These are phyloP conservation scores for Entophlyctis luteolus DNA, from an alignment of 192 early-diverging fungal genomes.

Conservation along the genomic window DNA sequence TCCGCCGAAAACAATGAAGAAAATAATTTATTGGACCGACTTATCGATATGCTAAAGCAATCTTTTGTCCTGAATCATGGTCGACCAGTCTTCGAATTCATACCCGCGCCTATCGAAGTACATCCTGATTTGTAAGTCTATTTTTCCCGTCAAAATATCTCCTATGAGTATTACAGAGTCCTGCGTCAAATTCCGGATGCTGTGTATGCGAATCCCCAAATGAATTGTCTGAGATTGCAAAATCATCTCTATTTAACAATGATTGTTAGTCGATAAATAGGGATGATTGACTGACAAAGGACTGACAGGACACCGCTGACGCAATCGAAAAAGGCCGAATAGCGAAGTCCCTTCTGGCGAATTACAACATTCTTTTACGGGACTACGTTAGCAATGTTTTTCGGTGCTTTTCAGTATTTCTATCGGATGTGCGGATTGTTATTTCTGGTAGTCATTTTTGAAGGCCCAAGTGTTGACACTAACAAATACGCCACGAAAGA, in stretches of 20 bases:
- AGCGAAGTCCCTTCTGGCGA: background rate
- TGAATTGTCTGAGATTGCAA: conserved; percentile 8
- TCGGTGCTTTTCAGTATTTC: background rate
- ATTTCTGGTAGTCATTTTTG: background rate
- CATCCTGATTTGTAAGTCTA: too few species aligned
- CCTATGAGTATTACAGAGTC: too few species aligned
- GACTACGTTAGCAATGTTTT: background rate
- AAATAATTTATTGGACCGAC: background rate
- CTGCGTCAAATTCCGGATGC: background rate
- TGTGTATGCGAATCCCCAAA: background rate
- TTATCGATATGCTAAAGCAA: background rate
- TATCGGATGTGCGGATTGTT: background rate
- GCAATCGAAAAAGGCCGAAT: too few species aligned
- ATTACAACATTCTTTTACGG: conserved; percentile 1
- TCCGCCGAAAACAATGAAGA: background rate
- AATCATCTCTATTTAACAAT: conserved; percentile 5
- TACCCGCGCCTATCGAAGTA: background rate
- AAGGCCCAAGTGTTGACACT: background rate
- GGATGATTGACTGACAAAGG: too few species aligned
- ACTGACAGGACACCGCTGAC: too few species aligned
- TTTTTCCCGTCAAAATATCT: too few species aligned
- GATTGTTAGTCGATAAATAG: background rate
- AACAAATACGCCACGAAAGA: background rate
- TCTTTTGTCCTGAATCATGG: background rate
- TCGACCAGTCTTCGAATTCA: background rate